Conservation (phyloP, 345 rosid genomes). For the Brassica incana region DNA sequence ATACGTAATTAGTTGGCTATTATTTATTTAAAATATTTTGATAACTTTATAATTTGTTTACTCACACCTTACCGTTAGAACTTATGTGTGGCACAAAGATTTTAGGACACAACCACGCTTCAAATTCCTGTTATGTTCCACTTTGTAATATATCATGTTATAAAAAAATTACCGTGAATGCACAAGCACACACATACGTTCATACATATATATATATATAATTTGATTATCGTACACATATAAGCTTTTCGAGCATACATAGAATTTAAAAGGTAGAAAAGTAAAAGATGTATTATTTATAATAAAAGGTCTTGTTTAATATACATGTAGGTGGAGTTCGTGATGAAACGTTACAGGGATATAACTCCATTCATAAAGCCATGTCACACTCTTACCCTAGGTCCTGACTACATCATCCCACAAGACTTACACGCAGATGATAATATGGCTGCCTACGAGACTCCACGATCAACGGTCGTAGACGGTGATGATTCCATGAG, state of each 20-base stretch:
- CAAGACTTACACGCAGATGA: slow-evolving; percentile 65
- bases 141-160: background rate
- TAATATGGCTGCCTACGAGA: slow-evolving; percentile 51
- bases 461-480: slow-evolving; percentile 66
- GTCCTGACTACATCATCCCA: slow-evolving; percentile 88
- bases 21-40: background rate
- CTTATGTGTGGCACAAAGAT: background rate
- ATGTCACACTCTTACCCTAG: slow-evolving; percentile 69
- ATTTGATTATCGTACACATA: slow-evolving; percentile 6
- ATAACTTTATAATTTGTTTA: background rate
- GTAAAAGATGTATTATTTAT: background rate
- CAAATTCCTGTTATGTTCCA: background rate
- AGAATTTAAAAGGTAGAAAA: background rate
- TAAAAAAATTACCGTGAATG: background rate
- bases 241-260: background rate
- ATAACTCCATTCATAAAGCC: slow-evolving; percentile 61
- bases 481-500: slow-evolving; percentile 78
- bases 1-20: background rate
- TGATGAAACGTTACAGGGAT: slow-evolving; percentile 75
- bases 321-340: slow-evolving; percentile 73
- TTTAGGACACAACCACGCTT: background rate
- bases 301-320: background rate
- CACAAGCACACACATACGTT: background rate
- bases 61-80: slow-evolving; percentile 5
- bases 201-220: too few species aligned